Evolutionary conservation across 1,139 yeast species (phyloP).

Genomic region (Taphrina communis): DNA sequence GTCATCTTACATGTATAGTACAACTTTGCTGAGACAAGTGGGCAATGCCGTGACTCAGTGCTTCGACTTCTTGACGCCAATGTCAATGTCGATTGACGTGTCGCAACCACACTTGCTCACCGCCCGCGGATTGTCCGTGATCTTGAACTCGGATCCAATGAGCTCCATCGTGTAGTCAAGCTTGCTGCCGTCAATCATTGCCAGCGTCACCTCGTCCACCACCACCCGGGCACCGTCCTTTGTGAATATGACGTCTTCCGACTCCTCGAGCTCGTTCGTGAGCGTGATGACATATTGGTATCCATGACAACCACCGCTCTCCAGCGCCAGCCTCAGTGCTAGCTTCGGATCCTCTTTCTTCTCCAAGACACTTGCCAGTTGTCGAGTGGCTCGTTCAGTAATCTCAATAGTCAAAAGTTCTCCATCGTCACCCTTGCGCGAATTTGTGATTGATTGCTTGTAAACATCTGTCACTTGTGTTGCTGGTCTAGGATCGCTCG

Average conservation of each 20-base stretch:
- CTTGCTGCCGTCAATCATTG: slow-evolving; percentile 82
- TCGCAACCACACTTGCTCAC: slow-evolving; percentile 81
- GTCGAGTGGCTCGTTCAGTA: slow-evolving; percentile 25
- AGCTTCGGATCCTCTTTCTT: slow-evolving; percentile 56
- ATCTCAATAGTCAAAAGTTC: slow-evolving; percentile 6
- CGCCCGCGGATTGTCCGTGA: slow-evolving; percentile 87
- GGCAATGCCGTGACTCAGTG: neutral
- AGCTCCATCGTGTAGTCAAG: slow-evolving; percentile 89
- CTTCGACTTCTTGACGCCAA: slow-evolving; percentile 27
- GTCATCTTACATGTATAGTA: neutral
- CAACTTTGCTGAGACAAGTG: neutral
- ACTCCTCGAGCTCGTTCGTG: slow-evolving; percentile 55
- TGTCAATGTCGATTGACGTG: slow-evolving; percentile 37
- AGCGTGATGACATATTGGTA: slow-evolving; percentile 83
- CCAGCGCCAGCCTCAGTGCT: slow-evolving; percentile 80
- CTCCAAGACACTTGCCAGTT: slow-evolving; percentile 17
- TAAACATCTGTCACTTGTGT: slow-evolving; percentile 5
- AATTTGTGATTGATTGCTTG: slow-evolving; percentile 15
- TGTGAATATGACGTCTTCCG: slow-evolving; percentile 60
- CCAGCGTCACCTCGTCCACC: slow-evolving; percentile 79
- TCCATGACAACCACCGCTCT: slow-evolving; percentile 98
- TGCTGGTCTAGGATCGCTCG: neutral
- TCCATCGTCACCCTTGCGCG: slow-evolving; percentile 27
- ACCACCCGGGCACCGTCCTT: slow-evolving; percentile 73
- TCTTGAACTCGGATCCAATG: slow-evolving; percentile 92